A percentile compares a stretch with the other conserved stretches of the same genome.
Evolutionary conservation across 495 filamentous ascomycete genomes (phyloP).

Genomic region (Articulospora tetracladia): DNA sequence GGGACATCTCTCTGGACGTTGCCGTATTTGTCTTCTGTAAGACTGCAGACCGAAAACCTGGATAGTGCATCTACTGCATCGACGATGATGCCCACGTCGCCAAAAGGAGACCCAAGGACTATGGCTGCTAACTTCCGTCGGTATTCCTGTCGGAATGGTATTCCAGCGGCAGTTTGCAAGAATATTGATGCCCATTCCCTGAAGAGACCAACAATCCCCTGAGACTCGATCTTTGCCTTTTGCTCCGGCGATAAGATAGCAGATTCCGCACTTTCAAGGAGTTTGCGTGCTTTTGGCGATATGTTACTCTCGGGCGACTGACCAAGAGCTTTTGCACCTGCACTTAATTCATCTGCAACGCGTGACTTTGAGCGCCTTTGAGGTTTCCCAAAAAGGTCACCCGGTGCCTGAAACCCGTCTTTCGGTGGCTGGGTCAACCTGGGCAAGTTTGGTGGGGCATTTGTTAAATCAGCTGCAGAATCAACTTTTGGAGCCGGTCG

Average conservation of each 20-base stretch:
- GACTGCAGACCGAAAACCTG: conserved; percentile 62
- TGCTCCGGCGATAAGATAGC: conserved; percentile 41
- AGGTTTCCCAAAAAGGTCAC: conserved; percentile 48
- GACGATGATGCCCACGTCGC: conserved; percentile 58
- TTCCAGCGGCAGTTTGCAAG: conserved; percentile 56
- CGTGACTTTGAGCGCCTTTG: conserved; percentile 18
- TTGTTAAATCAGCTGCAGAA: neutral
- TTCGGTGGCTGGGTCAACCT: conserved; percentile 49
- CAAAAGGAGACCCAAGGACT: conserved; percentile 66
- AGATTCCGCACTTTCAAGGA: conserved; percentile 30
- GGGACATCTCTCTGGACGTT: conserved; percentile 78
- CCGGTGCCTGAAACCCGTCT: conserved; percentile 31
- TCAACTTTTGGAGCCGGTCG: neutral
- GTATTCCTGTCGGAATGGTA: conserved; percentile 68
- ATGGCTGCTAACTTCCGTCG: conserved; percentile 53
- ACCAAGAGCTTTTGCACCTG: conserved; percentile 55
- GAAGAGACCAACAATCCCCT: conserved; percentile 34
- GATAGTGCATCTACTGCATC: conserved; percentile 69
- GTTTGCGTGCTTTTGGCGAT: conserved; percentile 15
- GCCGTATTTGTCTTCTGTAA: conserved; percentile 83
- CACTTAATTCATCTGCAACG: conserved; percentile 48
- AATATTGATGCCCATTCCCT: conserved; percentile 32
- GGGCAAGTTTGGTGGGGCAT: conserved; percentile 33
- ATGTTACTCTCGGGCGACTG: conserved; percentile 37
- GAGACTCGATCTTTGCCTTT: conserved; percentile 37